These are phyloP conservation scores for Puccinia polysora DNA, from an alignment of 1,284 basidiomycete genomes.

Conservation along the genomic window DNA sequence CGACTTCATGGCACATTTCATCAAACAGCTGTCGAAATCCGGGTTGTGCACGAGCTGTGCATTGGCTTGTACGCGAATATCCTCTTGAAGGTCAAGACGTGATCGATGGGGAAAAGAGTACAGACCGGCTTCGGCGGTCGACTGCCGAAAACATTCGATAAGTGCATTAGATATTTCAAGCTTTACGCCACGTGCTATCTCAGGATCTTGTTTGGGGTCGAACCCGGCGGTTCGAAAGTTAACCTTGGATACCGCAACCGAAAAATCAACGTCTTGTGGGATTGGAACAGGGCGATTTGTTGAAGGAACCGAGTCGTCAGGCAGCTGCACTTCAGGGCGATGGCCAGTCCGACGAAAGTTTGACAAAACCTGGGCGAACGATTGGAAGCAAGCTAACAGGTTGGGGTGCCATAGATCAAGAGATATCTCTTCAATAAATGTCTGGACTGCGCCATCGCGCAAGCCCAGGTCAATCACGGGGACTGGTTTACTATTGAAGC, in stretches of 20 bases:
- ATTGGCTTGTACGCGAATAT: conserved; percentile 62
- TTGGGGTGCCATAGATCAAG: conserved; percentile 33
- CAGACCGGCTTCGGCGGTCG: conserved; percentile 32
- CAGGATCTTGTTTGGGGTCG: conserved; percentile 34
- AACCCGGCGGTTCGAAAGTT: conserved; percentile 17
- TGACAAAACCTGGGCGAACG: background rate
- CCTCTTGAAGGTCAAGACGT: conserved; percentile 59
- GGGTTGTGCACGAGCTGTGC: conserved; percentile 49
- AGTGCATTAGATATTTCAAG: conserved; percentile 4
- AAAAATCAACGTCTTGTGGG: conserved; percentile 27
- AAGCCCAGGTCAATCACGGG: conserved; percentile 22
- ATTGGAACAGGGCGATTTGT: conserved; percentile 7
- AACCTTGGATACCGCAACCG: conserved; percentile 20
- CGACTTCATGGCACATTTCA: conserved; percentile 34
- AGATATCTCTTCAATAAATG: conserved; percentile 28
- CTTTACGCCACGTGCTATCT: conserved; percentile 23
- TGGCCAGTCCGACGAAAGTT: conserved; percentile 6
- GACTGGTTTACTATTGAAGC: conserved; percentile 4
- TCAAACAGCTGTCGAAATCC: conserved; percentile 34
- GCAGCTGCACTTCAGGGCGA: background rate
- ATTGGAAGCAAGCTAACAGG: conserved; percentile 9
- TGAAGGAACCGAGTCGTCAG: background rate
- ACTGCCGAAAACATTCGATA: conserved; percentile 39
- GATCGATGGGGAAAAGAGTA: conserved; percentile 46
- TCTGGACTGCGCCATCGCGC: conserved; percentile 38